Conservation (phyloP, 176 grass and related monocot species). For the Pharus latifolius region DNA sequence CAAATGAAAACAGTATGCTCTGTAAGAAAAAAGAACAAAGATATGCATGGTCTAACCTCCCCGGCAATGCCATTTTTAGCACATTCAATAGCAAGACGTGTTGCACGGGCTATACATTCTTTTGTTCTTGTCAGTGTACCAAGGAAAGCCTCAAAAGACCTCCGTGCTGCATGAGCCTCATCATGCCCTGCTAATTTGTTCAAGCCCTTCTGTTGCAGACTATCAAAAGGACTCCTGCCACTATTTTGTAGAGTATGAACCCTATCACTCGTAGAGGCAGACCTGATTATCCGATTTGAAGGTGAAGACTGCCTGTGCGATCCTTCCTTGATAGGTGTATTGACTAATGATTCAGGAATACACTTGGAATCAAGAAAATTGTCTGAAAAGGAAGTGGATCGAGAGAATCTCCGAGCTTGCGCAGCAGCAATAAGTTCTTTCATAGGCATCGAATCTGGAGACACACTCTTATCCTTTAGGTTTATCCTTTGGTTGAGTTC, state of each 20-base stretch:
- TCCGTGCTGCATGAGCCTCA: constrained; percentile 56
- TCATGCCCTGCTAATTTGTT: constrained; percentile 25
- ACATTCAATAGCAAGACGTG: constrained; percentile 88
- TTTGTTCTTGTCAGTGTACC: constrained; percentile 76
- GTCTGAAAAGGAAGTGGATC: constrained; percentile 61
- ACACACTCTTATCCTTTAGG: constrained; percentile 53
- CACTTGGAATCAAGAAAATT: constrained; percentile 48
- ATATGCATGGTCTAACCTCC: constrained; percentile 63
- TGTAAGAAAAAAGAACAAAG: background rate
- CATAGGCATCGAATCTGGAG: constrained; percentile 76
- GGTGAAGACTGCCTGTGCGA: constrained; percentile 23
- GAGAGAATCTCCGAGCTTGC: constrained; percentile 66
- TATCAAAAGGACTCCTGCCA: constrained; percentile 29
- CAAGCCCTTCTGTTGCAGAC: constrained; percentile 20
- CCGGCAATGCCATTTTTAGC: constrained; percentile 84
- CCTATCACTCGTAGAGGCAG: constrained; percentile 30
- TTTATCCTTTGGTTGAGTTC: constrained; percentile 49
- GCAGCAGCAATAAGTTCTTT: constrained; percentile 92
- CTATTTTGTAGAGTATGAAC: constrained; percentile 7
- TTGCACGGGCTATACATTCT: constrained; percentile 88
- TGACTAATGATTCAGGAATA: constrained; percentile 25
- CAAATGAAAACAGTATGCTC: background rate
- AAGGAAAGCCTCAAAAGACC: constrained; percentile 72
- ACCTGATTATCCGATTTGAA: constrained; percentile 24
- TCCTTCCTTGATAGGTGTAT: constrained; percentile 40